Evolutionary conservation across 345 rosid species (phyloP).

Genomic region (Mallotus nudiflorus): DNA sequence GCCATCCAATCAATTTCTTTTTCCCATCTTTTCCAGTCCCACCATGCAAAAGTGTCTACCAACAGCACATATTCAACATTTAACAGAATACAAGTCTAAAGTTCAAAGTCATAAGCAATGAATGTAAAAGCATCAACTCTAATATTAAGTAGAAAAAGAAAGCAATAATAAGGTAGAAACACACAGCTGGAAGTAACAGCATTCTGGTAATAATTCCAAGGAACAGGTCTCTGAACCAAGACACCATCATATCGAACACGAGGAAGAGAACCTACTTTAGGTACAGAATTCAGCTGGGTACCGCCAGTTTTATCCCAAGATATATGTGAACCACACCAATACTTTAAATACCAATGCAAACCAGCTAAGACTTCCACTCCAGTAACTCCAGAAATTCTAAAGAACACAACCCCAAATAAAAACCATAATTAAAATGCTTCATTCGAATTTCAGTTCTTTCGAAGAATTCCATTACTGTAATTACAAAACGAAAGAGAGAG

Average conservation of each 20-base stretch:
- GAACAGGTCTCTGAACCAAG: slow-evolving; percentile 51
- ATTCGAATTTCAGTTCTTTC: no score
- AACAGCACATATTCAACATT: not conserved
- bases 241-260: slow-evolving; percentile 47
- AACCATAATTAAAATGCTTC: not conserved
- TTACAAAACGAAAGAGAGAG: not conserved
- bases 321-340: slow-evolving; percentile 62
- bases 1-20: slow-evolving; percentile 85
- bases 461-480: no score
- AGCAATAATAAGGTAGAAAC: slow-evolving; percentile 18
- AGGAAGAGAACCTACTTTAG: slow-evolving; percentile 51
- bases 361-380: slow-evolving; percentile 66
- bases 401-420: slow-evolving; percentile 21
- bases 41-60: slow-evolving; percentile 72
- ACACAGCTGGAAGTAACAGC: slow-evolving; percentile 79
- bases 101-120: not conserved
- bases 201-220: slow-evolving; percentile 81
- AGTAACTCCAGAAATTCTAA: slow-evolving; percentile 60
- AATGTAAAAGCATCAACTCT: not conserved
- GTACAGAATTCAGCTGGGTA: slow-evolving; percentile 43
- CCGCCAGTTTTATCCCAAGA: slow-evolving; percentile 83
- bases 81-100: slow-evolving; percentile 5
- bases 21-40: slow-evolving; percentile 84
- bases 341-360: slow-evolving; percentile 67
- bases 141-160: slow-evolving; percentile 13